Evolutionary conservation across 2,329 filamentous ascomycete genomes (phyloP), one percentile per base, ranked within the genome.

Genomic region (Stemphylium beticola): DNA sequence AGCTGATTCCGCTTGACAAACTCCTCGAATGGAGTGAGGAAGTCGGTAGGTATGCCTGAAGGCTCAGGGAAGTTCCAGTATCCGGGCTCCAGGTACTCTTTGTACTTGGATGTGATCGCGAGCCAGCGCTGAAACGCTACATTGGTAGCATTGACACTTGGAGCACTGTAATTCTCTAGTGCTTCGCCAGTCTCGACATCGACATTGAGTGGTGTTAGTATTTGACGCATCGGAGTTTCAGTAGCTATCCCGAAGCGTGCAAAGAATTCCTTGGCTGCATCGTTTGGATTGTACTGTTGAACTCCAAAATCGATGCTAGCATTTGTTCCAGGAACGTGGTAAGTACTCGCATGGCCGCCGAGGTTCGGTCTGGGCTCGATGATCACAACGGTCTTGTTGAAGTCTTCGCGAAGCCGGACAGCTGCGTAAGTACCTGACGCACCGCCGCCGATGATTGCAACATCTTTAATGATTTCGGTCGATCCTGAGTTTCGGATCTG

Each of bases 311-410:
- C 73, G 48, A 76, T 49, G 1, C 66, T 69, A 1, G 57, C 50
- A 14, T 70, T 68, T 4, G 74, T 76, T 0, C 42, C 44, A 12
- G 75, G 69, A 34, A 78, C 77, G 3, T 64, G 71, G 60, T 80
- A 83, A 9, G 79, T 82, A 34, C 79, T 71, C 10, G 80, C 78
- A 55, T 83, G 80, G 3, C 82, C 82, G 17, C 82, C 82, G 56
- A 83, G 65, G 18, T 49, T 58, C 22, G 58, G 53, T 46, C 76
- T 57, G 33, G 69, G 66, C 55, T 82, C 80, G 22, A 81, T 63
- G 6, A 82, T 49, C 1, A 74, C 68, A 12, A 81, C 72, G n/a
- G 55, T 76, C n/a, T 73, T 69, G 44, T 74, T 74, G 32, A 68
- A 45, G 49, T 69, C 66, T 46, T 80, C 69, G n/a, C 71, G 65